Evolutionary conservation across 2,329 filamentous ascomycete species (phyloP), one percentile per base, ranked within the genome.

Genomic region (Penicillium sp.): DNA sequence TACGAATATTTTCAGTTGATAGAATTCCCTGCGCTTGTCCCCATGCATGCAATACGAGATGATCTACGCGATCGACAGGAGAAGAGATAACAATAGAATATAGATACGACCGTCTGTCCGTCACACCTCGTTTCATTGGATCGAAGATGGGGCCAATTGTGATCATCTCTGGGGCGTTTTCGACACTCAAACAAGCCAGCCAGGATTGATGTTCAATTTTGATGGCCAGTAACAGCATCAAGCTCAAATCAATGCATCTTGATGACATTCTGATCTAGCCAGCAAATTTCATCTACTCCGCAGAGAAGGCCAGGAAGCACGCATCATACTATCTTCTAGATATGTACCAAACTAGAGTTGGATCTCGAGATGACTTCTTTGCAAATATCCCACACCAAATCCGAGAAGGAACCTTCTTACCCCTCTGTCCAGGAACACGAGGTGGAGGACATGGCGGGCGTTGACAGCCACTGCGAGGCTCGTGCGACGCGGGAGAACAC

Each of bases 401-500:
- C 22, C 3, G 15, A 26, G 22, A 2, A 45, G 22, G 13, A 5
- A 26, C 15, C 24, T 13, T 26, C 24, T 13, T 26, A 4, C 13
- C 12, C 13, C 28, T 28, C 42, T 47, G 24, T 9, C 12, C n/a
- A 47, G 44, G 44, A 47, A 47, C 44, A 47, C 44, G 44, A 47
- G 44, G 44, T 17, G 24, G 15, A 6, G 24, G 44, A 17, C 24
- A 47, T 13, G 8, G 44, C 12, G 15, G 44, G 22, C 44, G 24
- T 47, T 47, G 44, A 47, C 38, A 42, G 38, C 38, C 38, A 42
- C 24, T 47, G 3, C 19, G 24, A 47, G 24, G 44, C 44, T 47
- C 22, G 44, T 47, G 44, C 44, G 13, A 47, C 44, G 44, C 44
- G 44, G 44, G 44, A 47, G 44, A 47, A 28, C 44, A 28, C 44